phyloP scores from a whole-genome alignment of 2,329 filamentous ascomycete genomes.

The Neopestalotiopsis rosae region DNA sequence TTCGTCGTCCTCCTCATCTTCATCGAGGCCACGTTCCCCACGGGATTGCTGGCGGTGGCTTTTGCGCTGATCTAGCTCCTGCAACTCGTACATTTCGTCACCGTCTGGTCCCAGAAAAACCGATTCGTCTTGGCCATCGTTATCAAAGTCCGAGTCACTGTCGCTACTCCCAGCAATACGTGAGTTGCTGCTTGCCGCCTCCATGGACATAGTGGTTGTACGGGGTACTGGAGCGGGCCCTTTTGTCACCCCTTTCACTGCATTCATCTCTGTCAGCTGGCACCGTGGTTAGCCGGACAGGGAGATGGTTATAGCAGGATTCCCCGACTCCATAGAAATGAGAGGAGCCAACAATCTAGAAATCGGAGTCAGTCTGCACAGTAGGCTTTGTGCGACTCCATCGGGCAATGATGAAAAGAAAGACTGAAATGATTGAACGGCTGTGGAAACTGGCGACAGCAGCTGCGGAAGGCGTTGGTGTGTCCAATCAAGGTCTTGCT shows the following conservation, averaged over 20 bases:
- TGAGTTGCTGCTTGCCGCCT: background rate
- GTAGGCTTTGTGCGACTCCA: background rate
- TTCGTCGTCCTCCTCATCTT: background rate
- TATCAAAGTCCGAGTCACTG: slow-evolving; percentile 15
- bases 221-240: background rate
- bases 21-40: background rate
- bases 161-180: slow-evolving; percentile 11
- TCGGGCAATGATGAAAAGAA: background rate
- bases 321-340: background rate
- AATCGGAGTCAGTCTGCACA: background rate
- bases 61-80: slow-evolving; percentile 9
- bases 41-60: background rate
- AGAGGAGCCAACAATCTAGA: background rate
- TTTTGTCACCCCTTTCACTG: background rate
- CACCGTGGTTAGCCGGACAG: background rate
- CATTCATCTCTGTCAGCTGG: background rate
- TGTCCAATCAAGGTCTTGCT: background rate
- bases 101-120: background rate
- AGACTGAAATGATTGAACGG: no score
- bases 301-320: background rate
- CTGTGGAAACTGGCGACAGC: background rate
- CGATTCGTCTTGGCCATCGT: slow-evolving; percentile 7
- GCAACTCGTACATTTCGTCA: slow-evolving; percentile 19
- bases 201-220: background rate
- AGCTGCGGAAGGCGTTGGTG: background rate